These are phyloP conservation scores for Gastrolobium bilobum DNA, from an alignment of 306 rosid genomes.

Conservation along the genomic window DNA sequence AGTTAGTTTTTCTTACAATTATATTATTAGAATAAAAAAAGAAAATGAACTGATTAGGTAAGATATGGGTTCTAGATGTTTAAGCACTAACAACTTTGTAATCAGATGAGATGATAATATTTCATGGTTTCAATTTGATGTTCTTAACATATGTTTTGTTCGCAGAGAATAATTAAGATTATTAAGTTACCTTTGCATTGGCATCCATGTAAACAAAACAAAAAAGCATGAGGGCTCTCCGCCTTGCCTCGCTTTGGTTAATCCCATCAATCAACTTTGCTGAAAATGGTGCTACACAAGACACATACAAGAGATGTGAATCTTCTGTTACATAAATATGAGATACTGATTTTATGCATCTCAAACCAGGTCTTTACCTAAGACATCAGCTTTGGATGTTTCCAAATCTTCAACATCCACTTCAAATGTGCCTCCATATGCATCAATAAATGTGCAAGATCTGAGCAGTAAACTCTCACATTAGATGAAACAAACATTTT, in stretches of 20 bases:
- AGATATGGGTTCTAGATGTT: slow-evolving; percentile 13
- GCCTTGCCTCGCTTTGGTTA: slow-evolving; percentile 80
- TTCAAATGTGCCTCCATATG: slow-evolving; percentile 66
- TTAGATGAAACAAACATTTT: slow-evolving; percentile 45
- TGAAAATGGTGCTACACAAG: slow-evolving; percentile 70
- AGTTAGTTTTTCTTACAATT: slow-evolving; percentile 37
- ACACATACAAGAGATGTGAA: slow-evolving; percentile 42
- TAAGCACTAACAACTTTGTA: not conserved
- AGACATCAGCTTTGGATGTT: slow-evolving; percentile 68
- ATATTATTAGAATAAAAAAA: not conserved
- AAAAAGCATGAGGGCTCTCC: slow-evolving; percentile 81
- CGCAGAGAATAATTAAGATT: slow-evolving; percentile 23
- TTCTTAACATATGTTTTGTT: slow-evolving; percentile 12
- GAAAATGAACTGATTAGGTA: slow-evolving; percentile 5
- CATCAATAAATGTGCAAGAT: slow-evolving; percentile 73
- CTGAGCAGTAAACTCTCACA: slow-evolving; percentile 54
- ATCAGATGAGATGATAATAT: slow-evolving; percentile 20
- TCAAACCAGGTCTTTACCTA: slow-evolving; percentile 61
- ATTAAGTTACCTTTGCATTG: slow-evolving; percentile 65
- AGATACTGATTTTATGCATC: slow-evolving; percentile 34
- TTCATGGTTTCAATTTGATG: slow-evolving; percentile 14
- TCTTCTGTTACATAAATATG: slow-evolving; percentile 34
- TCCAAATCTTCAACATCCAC: slow-evolving; percentile 72
- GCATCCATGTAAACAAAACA: slow-evolving; percentile 72
- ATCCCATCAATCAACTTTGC: slow-evolving; percentile 86